Evolutionary conservation across 768 basidiomycete genomes (phyloP), one percentile per base, ranked within the genome.

Genomic region (Dioszegia crocea): DNA sequence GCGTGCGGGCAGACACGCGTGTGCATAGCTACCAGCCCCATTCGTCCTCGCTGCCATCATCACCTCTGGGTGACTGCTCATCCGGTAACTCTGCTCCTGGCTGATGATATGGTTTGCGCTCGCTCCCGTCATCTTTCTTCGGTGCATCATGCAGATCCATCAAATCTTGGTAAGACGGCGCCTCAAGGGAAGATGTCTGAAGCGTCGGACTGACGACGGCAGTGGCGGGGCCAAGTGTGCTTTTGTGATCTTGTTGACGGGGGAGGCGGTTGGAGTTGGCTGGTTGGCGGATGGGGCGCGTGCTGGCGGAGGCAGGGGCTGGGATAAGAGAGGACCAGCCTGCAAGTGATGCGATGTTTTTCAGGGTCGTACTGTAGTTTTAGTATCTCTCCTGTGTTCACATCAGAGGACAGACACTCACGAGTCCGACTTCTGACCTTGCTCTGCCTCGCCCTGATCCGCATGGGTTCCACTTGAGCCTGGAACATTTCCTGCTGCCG

Each of bases 401-500:
- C 57, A 59, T n/a, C 33, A 52, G 41, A 4, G 50, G 49, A 12
- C 38, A 10, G 14, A 17, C 31, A 6, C 49, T 21, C 21, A 14
- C 29, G 10, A 30, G 40, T 53, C 11, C 51, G 19, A 17, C 14
- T 19, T 21, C 19, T 38, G 23, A 24, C 19, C 23, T 21, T 45
- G 3, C 40, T 33, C 9, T 23, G 9, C 16, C 30, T 23, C 5
- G 27, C n/a, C 39, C 44, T 24, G n/a, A 16, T 29, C 19, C 8
- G 3, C 29, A n/a, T n/a, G n/a, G n/a, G n/a, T n/a, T n/a, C n/a
- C n/a, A n/a, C n/a, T n/a, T 11, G 29, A 26, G 23, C 8, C 60
- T 17, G 68, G 68, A 8, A 73, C 68, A 17, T 66, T 73, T 3
- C 71, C 71, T 3, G 58, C 66, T 9, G 71, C 71, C 17, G 71